A percentile compares a stretch with the other conserved stretches of the same genome.
Conservation (phyloP, 192 early-diverging fungal species). For the Entomortierella beljakovae region DNA sequence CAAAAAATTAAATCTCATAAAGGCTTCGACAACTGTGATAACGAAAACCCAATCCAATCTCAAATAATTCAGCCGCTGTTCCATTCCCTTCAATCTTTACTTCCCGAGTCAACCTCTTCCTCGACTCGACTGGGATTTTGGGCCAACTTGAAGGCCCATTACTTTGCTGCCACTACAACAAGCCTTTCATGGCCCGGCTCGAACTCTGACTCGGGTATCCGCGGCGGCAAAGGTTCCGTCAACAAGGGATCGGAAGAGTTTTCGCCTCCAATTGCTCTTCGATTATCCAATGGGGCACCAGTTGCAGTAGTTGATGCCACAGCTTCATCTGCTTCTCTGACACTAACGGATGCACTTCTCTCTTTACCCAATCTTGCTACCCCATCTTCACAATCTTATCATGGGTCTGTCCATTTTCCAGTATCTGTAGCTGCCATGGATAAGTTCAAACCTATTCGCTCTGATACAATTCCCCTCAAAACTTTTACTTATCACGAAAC, state of each 20-base stretch:
- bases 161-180: conserved; percentile 26
- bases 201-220: neutral
- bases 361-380: conserved; percentile 42
- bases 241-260: conserved; percentile 5
- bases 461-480: conserved; percentile 47
- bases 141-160: conserved; percentile 51
- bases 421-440: conserved; percentile 45
- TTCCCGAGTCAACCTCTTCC: conserved; percentile 39
- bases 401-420: conserved; percentile 37
- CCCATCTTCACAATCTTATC: conserved; percentile 12
- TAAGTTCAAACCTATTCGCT: conserved; percentile 36
- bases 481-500: conserved; percentile 53
- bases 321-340: conserved; percentile 30
- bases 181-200: conserved; percentile 19
- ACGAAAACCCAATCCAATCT: neutral
- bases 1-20: neutral
- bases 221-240: neutral
- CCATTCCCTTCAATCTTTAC: conserved; percentile 31
- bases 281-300: conserved; percentile 25
- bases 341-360: conserved; percentile 28
- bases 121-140: conserved; percentile 40
- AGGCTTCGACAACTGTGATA: neutral
- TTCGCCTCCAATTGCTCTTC: conserved; percentile 35
- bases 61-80: conserved; percentile 36
- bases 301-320: conserved; percentile 39